phyloP scores from a whole-genome alignment of 2,329 filamentous ascomycete species.

The Trichoderma sp. region DNA sequence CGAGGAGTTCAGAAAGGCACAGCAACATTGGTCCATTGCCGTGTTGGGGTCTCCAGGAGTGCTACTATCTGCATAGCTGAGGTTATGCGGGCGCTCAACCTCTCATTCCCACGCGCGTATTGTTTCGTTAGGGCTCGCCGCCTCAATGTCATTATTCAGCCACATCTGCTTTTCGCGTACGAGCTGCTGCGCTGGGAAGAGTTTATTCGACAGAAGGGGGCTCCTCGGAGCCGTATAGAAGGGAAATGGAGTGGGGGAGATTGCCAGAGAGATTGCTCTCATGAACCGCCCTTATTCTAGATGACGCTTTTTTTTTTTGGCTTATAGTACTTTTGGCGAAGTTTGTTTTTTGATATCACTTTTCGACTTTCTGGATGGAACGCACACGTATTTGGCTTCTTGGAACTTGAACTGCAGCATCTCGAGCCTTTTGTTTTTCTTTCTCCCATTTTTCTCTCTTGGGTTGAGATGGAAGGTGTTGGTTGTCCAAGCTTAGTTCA shows the following conservation, averaged over 20 bases:
- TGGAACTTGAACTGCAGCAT: not conserved
- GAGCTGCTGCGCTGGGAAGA: slow-evolving; percentile 98
- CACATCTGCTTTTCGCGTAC: slow-evolving; percentile 91
- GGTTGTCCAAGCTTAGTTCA: not conserved
- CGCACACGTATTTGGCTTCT: not conserved
- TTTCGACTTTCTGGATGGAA: not conserved
- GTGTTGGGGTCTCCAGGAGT: slow-evolving; percentile 91
- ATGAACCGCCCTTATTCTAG: slow-evolving; percentile 95
- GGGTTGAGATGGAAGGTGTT: too few species aligned
- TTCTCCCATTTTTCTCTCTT: too few species aligned
- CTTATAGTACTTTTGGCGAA: not conserved
- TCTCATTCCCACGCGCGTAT: slow-evolving; percentile 91
- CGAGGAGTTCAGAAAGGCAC: slow-evolving; percentile 73
- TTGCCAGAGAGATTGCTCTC: slow-evolving; percentile 84
- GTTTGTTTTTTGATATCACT: not conserved
- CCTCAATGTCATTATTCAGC: slow-evolving; percentile 97
- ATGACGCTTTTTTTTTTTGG: slow-evolving; percentile 37
- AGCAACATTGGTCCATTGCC: slow-evolving; percentile 92
- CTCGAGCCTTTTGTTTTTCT: not conserved
- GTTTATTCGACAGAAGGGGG: slow-evolving; percentile 57
- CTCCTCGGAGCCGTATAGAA: slow-evolving; percentile 50
- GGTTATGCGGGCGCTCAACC: slow-evolving; percentile 78
- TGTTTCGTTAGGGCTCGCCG: slow-evolving; percentile 92
- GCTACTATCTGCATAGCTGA: slow-evolving; percentile 99
- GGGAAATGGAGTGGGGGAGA: slow-evolving; percentile 92